Evolutionary conservation across 176 grass and related monocot genomes (phyloP).

Genomic region (Urochloa ruziziensis): DNA sequence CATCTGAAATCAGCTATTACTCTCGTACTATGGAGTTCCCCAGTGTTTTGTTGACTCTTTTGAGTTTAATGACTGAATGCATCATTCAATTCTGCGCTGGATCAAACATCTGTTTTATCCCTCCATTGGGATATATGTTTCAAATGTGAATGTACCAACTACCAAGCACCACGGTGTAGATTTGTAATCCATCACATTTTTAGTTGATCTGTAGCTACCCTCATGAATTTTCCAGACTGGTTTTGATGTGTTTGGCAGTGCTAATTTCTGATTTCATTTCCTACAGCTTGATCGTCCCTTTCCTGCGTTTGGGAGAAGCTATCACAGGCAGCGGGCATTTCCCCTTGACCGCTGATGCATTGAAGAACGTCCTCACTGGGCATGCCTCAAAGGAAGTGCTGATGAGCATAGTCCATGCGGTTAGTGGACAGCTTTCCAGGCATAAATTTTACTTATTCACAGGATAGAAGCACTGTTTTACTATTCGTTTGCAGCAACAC

Average conservation of each 20-base stretch:
- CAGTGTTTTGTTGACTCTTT: too few relatives aligned
- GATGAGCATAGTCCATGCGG: constrained; percentile 72
- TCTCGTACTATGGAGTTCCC: not conserved
- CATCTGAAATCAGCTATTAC: not conserved
- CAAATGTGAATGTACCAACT: not conserved
- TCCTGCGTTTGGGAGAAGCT: constrained; percentile 82
- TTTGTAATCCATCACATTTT: not conserved
- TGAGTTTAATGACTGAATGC: too few relatives aligned
- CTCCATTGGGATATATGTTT: not conserved
- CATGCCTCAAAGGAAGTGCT: constrained; percentile 71
- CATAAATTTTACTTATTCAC: not conserved
- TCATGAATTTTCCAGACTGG: not conserved
- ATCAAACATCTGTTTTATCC: not conserved
- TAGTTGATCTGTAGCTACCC: not conserved
- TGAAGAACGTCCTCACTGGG: constrained; percentile 79
- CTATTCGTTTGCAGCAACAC: not conserved
- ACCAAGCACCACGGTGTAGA: not conserved
- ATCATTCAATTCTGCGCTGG: not conserved
- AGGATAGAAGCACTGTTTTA: not conserved
- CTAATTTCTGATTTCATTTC: constrained; percentile 17
- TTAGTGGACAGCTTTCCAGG: constrained; percentile 29
- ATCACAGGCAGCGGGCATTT: constrained; percentile 62
- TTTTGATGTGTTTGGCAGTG: not conserved
- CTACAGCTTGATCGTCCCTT: constrained; percentile 76
- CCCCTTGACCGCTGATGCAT: constrained; percentile 70